Percentiles rank a stretch among this genome's conserved stretches.
phyloP scores from a whole-genome alignment of 306 rosid species.

The Rubus parviflorus region DNA sequence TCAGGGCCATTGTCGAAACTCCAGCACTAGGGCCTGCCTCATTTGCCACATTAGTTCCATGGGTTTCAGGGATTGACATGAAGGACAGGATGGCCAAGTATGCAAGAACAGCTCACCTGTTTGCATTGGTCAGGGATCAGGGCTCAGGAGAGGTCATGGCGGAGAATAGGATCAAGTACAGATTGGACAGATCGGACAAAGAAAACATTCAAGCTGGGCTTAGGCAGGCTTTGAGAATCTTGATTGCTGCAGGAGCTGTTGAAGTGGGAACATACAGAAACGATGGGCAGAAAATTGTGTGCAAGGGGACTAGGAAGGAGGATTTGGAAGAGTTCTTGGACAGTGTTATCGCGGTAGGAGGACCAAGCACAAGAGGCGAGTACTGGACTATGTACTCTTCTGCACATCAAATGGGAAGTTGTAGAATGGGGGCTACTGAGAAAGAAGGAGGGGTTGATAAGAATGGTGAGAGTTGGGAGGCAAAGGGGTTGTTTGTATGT shows the following conservation, averaged over 20 bases:
- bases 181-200: slow-evolving; percentile 49
- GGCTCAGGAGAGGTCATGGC: slow-evolving; percentile 73
- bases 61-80: slow-evolving; percentile 72
- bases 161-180: slow-evolving; percentile 54
- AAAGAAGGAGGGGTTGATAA: slow-evolving; percentile 75
- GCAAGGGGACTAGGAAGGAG: slow-evolving; percentile 54
- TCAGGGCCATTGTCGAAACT: slow-evolving; percentile 61
- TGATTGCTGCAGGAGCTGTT: slow-evolving; percentile 83
- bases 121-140: slow-evolving; percentile 68
- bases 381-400: slow-evolving; percentile 54
- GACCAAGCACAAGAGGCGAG: slow-evolving; percentile 59
- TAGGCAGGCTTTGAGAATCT: slow-evolving; percentile 67
- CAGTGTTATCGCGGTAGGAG: slow-evolving; percentile 50
- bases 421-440: slow-evolving; percentile 67
- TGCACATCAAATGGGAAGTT: slow-evolving; percentile 88
- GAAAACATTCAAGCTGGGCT: slow-evolving; percentile 64
- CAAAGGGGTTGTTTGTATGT: slow-evolving; percentile 74
- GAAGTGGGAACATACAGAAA: slow-evolving; percentile 95
- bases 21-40: slow-evolving; percentile 74
- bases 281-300: slow-evolving; percentile 77
- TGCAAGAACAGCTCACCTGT: slow-evolving; percentile 67
- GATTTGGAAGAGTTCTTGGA: slow-evolving; percentile 78
- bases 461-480: slow-evolving; percentile 93
- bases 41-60: slow-evolving; percentile 62
- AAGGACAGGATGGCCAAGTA: slow-evolving; percentile 66